phyloP scores from a whole-genome alignment of 306 rosid species.

The Prunus dulcis region DNA sequence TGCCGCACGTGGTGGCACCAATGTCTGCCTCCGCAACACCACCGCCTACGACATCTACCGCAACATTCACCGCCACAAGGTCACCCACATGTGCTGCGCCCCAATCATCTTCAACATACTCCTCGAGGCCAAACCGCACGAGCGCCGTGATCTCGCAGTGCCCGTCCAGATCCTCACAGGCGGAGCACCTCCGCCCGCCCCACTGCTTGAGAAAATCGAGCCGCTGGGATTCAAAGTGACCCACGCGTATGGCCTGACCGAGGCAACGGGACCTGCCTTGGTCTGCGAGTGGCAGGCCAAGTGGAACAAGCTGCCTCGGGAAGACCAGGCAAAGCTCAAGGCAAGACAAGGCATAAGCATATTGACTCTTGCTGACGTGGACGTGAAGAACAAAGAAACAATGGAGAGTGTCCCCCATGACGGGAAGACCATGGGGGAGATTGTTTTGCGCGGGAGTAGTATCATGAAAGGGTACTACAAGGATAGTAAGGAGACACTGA shows the following conservation, averaged over 20 bases:
- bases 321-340: conserved; percentile 51
- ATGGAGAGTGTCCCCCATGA: conserved; percentile 65
- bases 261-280: conserved; percentile 88
- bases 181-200: conserved; percentile 81
- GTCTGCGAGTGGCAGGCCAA: conserved; percentile 85
- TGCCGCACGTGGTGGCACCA: conserved; percentile 91
- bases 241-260: conserved; percentile 86
- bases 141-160: conserved; percentile 15
- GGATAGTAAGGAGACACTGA: conserved; percentile 40
- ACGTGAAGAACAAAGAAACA: conserved; percentile 63
- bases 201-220: conserved; percentile 53
- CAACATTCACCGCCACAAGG: conserved; percentile 46
- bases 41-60: conserved; percentile 54
- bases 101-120: conserved; percentile 74
- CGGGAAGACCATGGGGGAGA: conserved; percentile 81
- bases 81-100: conserved; percentile 95
- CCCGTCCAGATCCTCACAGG: conserved; percentile 73
- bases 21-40: conserved; percentile 61
- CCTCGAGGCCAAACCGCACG: conserved; percentile 42
- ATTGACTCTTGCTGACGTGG: conserved; percentile 59
- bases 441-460: conserved; percentile 68
- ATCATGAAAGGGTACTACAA: conserved; percentile 88
- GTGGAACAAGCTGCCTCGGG: conserved; percentile 50
- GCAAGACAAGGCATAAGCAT: conserved; percentile 81
- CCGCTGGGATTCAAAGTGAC: conserved; percentile 74